A percentile compares a stretch with the other conserved stretches of the same genome.
phyloP scores from a whole-genome alignment of 2,329 filamentous ascomycete genomes.

The Arthrobotrys pseudoclavata region DNA sequence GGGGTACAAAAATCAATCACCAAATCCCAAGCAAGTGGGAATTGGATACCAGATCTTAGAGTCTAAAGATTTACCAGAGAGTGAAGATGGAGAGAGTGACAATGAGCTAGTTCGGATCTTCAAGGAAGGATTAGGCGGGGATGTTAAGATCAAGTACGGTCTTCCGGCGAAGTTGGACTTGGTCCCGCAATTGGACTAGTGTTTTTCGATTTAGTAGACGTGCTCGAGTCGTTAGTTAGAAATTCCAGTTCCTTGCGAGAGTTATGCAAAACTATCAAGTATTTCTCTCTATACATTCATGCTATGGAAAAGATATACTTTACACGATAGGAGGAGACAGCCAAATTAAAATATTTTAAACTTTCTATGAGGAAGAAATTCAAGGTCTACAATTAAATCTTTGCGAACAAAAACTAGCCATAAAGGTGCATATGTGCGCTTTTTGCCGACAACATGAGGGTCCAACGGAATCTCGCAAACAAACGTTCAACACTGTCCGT shows the following conservation, averaged over 20 bases:
- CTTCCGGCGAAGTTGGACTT: too few relatives aligned
- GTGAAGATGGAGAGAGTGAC: conserved; percentile 34
- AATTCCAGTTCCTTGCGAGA: conserved; percentile 5
- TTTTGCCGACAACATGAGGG: background rate
- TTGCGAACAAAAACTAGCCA: too few relatives aligned
- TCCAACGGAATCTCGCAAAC: conserved; percentile 11
- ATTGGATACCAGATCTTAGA: conserved; percentile 41
- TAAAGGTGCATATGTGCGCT: too few relatives aligned
- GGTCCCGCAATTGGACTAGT: background rate
- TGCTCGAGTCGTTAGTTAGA: conserved; percentile 2
- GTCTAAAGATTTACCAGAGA: conserved; percentile 27
- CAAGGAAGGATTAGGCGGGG: conserved; percentile 37
- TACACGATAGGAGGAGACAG: background rate
- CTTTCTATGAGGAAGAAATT: too few relatives aligned
- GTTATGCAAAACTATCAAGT: conserved; percentile 2
- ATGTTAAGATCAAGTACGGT: conserved; percentile 42
- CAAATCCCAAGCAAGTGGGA: conserved; percentile 25
- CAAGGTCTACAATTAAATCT: too few relatives aligned
- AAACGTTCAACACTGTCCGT: conserved; percentile 12
- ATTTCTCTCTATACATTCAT: conserved; percentile 18
- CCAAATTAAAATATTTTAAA: too few relatives aligned
- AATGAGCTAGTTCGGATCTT: conserved; percentile 46
- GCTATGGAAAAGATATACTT: conserved; percentile 3
- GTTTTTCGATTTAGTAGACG: conserved; percentile 20
- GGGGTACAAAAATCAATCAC: conserved; percentile 28